Evolutionary conservation across 1,139 yeast species (phyloP).

Genomic region (Entelexis sorbosivorans): DNA sequence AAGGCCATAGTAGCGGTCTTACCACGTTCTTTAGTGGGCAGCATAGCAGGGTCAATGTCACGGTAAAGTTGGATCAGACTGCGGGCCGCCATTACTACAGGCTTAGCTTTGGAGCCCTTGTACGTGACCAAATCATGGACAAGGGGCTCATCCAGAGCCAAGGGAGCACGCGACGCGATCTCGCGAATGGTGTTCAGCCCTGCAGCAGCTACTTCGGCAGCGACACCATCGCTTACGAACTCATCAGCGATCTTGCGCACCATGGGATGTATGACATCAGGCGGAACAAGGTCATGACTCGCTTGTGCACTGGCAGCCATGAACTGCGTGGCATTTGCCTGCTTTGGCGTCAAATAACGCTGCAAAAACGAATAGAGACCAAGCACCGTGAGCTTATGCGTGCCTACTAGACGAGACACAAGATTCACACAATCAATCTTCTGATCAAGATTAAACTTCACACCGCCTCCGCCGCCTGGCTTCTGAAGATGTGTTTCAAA

Average conservation of each 20-base stretch:
- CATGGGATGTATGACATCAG: slow-evolving; percentile 69
- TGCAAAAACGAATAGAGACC: slow-evolving; percentile 82
- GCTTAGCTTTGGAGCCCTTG: slow-evolving; percentile 84
- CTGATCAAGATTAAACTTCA: slow-evolving; percentile 72
- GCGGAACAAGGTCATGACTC: slow-evolving; percentile 92
- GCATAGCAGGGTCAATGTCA: slow-evolving; percentile 94
- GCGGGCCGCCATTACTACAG: slow-evolving; percentile 90
- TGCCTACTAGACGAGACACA: slow-evolving; percentile 78
- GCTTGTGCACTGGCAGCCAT: slow-evolving; percentile 97
- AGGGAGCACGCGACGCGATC: slow-evolving; percentile 81
- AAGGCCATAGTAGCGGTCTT: slow-evolving; percentile 76
- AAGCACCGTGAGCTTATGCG: slow-evolving; percentile 81
- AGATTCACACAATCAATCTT: slow-evolving; percentile 79
- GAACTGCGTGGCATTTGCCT: slow-evolving; percentile 83
- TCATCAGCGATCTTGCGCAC: slow-evolving; percentile 92
- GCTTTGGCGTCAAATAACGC: slow-evolving; percentile 88
- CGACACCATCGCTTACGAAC: slow-evolving; percentile 95
- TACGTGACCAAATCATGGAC: slow-evolving; percentile 83
- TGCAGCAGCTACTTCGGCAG: slow-evolving; percentile 95
- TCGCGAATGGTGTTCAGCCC: slow-evolving; percentile 93
- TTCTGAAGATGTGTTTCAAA: slow-evolving; percentile 57
- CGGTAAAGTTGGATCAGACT: slow-evolving; percentile 77
- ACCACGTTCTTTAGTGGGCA: slow-evolving; percentile 81
- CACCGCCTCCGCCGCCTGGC: slow-evolving; percentile 18
- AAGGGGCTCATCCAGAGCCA: slow-evolving; percentile 77